Evolutionary conservation across 2,329 filamentous ascomycete genomes (phyloP).

Genomic region (Ophiosphaerella narmari): DNA sequence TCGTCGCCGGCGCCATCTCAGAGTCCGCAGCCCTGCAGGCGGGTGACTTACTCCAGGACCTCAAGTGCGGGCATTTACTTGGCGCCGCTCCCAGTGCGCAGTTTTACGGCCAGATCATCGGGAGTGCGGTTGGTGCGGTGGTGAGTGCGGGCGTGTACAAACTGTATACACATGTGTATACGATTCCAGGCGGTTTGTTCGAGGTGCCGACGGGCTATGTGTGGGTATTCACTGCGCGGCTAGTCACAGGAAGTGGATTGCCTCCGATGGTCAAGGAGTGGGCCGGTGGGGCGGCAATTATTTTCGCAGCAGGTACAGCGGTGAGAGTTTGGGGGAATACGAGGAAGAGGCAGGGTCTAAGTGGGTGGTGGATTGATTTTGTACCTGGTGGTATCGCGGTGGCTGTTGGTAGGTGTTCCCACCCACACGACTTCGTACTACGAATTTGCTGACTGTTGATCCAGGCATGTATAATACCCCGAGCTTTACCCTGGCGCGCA

Average conservation of each 20-base stretch:
- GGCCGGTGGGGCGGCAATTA: slow-evolving; percentile 71
- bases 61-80: slow-evolving; percentile 93
- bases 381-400: slow-evolving; percentile 95
- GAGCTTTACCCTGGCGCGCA: slow-evolving; percentile 88
- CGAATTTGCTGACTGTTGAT: slow-evolving; percentile 1
- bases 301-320: slow-evolving; percentile 75
- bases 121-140: slow-evolving; percentile 82
- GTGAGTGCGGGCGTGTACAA: slow-evolving; percentile 86
- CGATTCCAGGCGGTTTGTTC: slow-evolving; percentile 85
- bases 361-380: slow-evolving; percentile 68
- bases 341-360: slow-evolving; percentile 39
- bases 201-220: slow-evolving; percentile 94
- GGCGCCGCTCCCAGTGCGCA: slow-evolving; percentile 92
- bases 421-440: not conserved
- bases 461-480: slow-evolving; percentile 95
- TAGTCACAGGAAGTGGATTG: slow-evolving; percentile 89
- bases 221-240: slow-evolving; percentile 93
- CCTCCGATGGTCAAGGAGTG: slow-evolving; percentile 83
- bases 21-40: slow-evolving; percentile 89
- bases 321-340: slow-evolving; percentile 58
- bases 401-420: slow-evolving; percentile 70
- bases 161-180: slow-evolving; percentile 87
- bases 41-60: slow-evolving; percentile 93
- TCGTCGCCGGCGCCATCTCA: slow-evolving; percentile 87
- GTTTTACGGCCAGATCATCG: slow-evolving; percentile 95